Base-by-base conservation (phyloP, 2,329 filamentous ascomycete species). In the Plenodomus biglobosus region DNA sequence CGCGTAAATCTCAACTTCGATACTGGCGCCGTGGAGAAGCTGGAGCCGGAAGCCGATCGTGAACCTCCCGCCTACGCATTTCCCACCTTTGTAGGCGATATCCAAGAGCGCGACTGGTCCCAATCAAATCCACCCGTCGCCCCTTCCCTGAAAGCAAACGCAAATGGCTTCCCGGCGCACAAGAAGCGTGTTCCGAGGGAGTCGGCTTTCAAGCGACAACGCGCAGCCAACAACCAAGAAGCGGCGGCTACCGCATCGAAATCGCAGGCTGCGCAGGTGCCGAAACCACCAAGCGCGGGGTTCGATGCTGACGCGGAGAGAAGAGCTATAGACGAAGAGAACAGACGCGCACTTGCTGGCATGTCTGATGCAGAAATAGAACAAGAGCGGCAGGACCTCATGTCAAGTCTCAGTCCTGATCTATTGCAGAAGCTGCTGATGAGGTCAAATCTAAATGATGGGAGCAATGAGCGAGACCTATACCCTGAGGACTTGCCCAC, bases 291-390 rank as follows among this genome's bases (percentile, higher is more conserved):
- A 10, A 51, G 45, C 27, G 55, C 55, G 38, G 48, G 38, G 6
- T 48, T 54, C 43, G 61, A 62, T 42, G 45, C 48, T 77, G 36
- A 79, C 10, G 76, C 80, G 37, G 91, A 96, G 65, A 84, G 83
- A 63, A 75, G 76, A 53, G 78, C 80, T 4, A 97, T 99, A 68
- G 88, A 92, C 63, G 80, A 85, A 58, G 91, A 97, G 69, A 99
- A 97, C 64, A 82, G 75, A 38, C 80, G 84, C 48, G 82, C 82
- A 51, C 71, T 99, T 39, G 85, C 85, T 13, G 77, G 79, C 20
- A 96, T 99, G 94, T 88, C 87, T 1, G 75, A 83, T 0, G 81
- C 84, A 32, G 90, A 96, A 71, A 95, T 97, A 49, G 85, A 88
- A 53, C 79, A 86, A 58, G 91, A 94, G 51, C 83, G 87, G 37